Base-by-base conservation (phyloP, 352 stramenopile species). In the Globisporangium spinosum region DNA sequence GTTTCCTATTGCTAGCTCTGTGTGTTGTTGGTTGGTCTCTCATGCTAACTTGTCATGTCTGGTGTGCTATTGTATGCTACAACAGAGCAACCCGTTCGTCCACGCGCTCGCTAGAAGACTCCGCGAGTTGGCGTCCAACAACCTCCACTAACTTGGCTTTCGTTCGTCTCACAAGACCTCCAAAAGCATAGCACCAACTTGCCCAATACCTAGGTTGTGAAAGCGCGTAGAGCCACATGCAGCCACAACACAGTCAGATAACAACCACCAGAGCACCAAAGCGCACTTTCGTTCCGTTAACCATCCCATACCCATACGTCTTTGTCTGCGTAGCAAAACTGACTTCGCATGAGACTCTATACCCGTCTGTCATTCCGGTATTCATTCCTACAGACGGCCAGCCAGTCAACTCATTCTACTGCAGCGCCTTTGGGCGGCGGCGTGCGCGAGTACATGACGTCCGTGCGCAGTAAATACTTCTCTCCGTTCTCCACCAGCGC, bases 401-500 rank as follows among this genome's bases (percentile, higher is more conserved):
- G 40, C 40, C 40, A 51, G 17, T n/a, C 17, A 12, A 12, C 10
- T 51, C 43, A 51, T 3, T 51, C 43, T 22, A 12, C 20, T 23
- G 43, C 15, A 51, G 43, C 43, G 43, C 43, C 43, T 51, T 51
- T 51, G 43, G 43, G 54, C n/a, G 58, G 62, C 32, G 70, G 72
- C 17, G 56, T 68, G 22, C 54, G 67, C 34, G 79, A 81, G 73
- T 93, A 94, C 86, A 94, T 94, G 73, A 94, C 81, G 76, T 94
- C 86, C 0, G 84, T 88, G 23, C 87, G 85, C 13, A 93, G 68
- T 13, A 94, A 62, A 62, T 93, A 93, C 67, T 94, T 94, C 12
- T 68, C 80, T 58, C 86, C 84, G 35, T 68, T 66, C 13, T 77
- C 83, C 25, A 93, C 82, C 20, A 80, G 66, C 7, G 84, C 81